These are phyloP conservation scores for Plasmodium knowlesi DNA, from an alignment of 169 alveolate genomes.

Conservation along the genomic window DNA sequence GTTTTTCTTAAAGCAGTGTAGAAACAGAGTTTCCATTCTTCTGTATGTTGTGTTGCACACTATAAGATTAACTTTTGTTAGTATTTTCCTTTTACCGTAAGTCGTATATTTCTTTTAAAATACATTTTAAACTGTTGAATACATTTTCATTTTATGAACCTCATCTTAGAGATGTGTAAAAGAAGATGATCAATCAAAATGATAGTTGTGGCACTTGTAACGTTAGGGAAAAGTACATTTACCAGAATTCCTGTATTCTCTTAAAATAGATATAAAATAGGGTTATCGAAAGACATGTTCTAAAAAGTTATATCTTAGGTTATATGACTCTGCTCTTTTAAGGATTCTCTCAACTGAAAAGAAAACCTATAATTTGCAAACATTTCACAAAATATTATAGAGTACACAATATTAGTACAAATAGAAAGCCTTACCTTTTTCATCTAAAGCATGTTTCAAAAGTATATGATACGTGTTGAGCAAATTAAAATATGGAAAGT, in stretches of 20 bases:
- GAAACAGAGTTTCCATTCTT: background rate
- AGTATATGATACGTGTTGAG: background rate
- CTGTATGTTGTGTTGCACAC: background rate
- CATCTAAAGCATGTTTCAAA: constrained; percentile 2
- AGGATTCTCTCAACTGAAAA: background rate
- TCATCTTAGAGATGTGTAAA: background rate
- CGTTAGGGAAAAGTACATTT: background rate
- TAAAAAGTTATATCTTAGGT: background rate
- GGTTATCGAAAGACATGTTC: background rate
- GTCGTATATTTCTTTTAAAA: background rate
- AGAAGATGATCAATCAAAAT: background rate
- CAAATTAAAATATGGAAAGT: background rate
- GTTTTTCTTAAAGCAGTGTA: background rate
- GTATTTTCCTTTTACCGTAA: background rate
- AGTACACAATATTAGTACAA: background rate
- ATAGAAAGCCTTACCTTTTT: background rate
- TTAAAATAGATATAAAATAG: background rate
- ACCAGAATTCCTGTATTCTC: background rate
- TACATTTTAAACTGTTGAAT: background rate
- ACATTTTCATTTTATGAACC: background rate
- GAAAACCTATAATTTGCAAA: background rate
- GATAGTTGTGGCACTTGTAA: background rate
- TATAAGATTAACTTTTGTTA: background rate
- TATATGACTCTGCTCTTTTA: background rate
- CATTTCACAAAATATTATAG: background rate